These are phyloP conservation scores for Aspergillus sp. DNA, from an alignment of 2,329 filamentous ascomycete species.

Conservation along the genomic window DNA sequence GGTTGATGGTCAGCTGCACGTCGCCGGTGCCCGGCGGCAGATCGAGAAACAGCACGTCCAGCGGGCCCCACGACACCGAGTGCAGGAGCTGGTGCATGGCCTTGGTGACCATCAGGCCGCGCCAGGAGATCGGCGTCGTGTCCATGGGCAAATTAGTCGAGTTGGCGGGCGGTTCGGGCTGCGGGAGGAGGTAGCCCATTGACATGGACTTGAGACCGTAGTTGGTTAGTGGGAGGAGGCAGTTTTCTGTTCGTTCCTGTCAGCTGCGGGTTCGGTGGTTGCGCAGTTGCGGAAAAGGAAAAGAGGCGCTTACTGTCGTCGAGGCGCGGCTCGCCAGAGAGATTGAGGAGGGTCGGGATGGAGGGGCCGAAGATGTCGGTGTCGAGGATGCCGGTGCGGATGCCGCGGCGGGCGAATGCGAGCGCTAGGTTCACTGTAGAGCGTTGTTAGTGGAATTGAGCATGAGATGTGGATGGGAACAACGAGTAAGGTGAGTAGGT, in stretches of 20 bases:
- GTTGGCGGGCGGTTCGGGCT: not conserved
- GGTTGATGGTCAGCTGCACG: conserved; percentile 93
- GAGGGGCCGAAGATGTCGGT: conserved; percentile 97
- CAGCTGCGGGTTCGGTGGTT: not conserved
- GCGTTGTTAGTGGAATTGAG: not conserved
- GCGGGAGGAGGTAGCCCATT: conserved; percentile 62
- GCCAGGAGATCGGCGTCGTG: conserved; percentile 82
- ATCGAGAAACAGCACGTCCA: conserved; percentile 88
- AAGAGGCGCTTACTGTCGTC: conserved; percentile 62
- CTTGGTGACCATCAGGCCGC: conserved; percentile 96
- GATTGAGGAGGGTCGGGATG: conserved; percentile 82
- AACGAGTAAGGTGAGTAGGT: conserved; percentile 12
- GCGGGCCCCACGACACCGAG: conserved; percentile 87
- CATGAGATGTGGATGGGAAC: not conserved
- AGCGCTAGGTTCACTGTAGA: conserved; percentile 77
- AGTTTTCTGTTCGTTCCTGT: conserved; percentile 33
- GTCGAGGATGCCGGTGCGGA: conserved; percentile 84
- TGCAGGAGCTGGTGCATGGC: conserved; percentile 93
- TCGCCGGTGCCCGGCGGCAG: conserved; percentile 93
- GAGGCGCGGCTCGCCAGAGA: conserved; percentile 75
- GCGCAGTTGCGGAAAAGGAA: not conserved
- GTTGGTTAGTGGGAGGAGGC: conserved; percentile 82
- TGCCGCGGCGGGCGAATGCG: conserved; percentile 77
- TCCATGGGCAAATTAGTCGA: conserved; percentile 34
- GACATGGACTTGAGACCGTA: conserved; percentile 99